Evolutionary conservation across 768 basidiomycete genomes (phyloP), one percentile per base, ranked within the genome.

Genomic region (Cystofilobasidium bisporidii): DNA sequence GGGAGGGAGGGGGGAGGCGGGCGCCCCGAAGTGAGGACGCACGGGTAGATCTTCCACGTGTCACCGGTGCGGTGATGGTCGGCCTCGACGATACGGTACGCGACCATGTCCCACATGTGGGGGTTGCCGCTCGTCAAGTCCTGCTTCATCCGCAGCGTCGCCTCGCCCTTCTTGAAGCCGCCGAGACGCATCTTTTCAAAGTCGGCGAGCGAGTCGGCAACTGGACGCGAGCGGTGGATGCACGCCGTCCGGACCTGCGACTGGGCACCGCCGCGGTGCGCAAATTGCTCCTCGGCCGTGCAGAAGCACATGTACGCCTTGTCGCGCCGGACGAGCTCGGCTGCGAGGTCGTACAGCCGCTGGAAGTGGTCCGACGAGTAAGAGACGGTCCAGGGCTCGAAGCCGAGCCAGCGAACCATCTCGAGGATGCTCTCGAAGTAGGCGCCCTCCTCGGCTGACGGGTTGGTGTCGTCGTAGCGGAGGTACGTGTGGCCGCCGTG

Each of bases 31-130:
- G n/a, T n/a, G 15, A 33, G 22, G n/a, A 55, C 67, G 41, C 41
- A 70, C 65, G 64, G 65, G 58, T 32, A 76, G 75, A 74, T 71
- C 75, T 83, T 89, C 96, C 96, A 99, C 74, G 87, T 88, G 76
- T 87, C 85, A 14, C 85, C 85, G 0, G 96, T 98, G 28, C 96
- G 85, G 74, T 98, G 94, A 77, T 99, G 96, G 36, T 88, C 85
- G 1, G 90, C 84, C 61, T 88, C 83, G 20, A 98, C 90, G 57
- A 69, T 69, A 32, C 96, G 87, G 76, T 98, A 99, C 10, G 94
- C 94, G 41, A 96, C 89, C 64, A 96, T 78, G 79, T 99, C 96
- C 96, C 96, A 99, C 96, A 99, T 97, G 78, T 92, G 91, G 15
- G 94, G 94, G 77, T 98, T 99, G 17, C 88, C 87, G 69, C 90